Evolutionary conservation across 306 rosid genomes (phyloP).

Genomic region (Arachis stenosperma): DNA sequence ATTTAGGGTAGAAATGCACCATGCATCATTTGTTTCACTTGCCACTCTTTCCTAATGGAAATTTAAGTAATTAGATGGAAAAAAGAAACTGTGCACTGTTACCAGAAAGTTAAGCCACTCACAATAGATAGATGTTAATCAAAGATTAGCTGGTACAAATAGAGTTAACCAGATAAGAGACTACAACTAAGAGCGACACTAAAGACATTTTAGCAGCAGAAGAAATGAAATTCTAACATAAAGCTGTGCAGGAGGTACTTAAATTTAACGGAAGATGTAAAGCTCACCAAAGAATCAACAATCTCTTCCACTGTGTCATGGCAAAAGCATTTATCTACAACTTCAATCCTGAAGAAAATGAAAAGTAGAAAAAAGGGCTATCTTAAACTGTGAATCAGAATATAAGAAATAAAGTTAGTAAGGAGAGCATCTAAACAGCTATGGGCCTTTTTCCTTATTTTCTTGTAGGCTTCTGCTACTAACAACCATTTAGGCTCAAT

Average conservation of each 20-base stretch:
- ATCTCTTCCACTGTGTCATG: slow-evolving; percentile 91
- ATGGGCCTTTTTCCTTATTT: background rate
- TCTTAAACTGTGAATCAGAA: slow-evolving; percentile 18
- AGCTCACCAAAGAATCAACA: slow-evolving; percentile 72
- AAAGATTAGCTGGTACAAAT: background rate
- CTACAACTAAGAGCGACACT: background rate
- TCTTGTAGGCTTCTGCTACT: slow-evolving; percentile 13
- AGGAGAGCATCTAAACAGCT: slow-evolving; percentile 24
- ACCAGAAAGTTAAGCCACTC: slow-evolving; percentile 9
- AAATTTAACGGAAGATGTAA: slow-evolving; percentile 28
- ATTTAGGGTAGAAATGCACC: slow-evolving; percentile 70
- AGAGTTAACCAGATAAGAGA: background rate
- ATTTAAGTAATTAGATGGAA: slow-evolving; percentile 15
- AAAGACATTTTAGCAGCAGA: slow-evolving; percentile 3
- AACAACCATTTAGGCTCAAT: background rate
- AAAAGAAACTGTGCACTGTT: background rate
- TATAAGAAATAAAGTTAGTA: slow-evolving; percentile 16
- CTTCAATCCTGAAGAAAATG: slow-evolving; percentile 66
- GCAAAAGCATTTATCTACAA: slow-evolving; percentile 74
- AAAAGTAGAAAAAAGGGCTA: slow-evolving; percentile 27
- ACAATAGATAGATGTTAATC: background rate
- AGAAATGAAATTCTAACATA: slow-evolving; percentile 13
- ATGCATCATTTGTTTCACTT: slow-evolving; percentile 66
- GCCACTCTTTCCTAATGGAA: slow-evolving; percentile 66
- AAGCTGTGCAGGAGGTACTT: slow-evolving; percentile 17